A percentile compares a stretch with the other conserved stretches of the same genome.
phyloP scores from a whole-genome alignment of 2,329 filamentous ascomycete genomes.

The Albophoma yamanashiensis region DNA sequence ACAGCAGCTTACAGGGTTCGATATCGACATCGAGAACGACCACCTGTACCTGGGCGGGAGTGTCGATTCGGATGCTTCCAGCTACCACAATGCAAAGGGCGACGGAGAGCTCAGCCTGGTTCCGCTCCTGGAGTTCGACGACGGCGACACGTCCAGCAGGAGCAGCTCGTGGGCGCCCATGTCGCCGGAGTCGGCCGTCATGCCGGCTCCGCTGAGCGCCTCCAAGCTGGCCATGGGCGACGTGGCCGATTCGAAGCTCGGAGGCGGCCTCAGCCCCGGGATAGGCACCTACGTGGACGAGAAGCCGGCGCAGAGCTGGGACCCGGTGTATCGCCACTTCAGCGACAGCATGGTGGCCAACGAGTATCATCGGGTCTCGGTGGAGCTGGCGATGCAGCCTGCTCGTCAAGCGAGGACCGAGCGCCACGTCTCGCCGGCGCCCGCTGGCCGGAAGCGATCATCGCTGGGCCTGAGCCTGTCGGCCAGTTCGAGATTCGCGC shows the following conservation, averaged over 20 bases:
- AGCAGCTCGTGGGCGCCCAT: constrained; percentile 10
- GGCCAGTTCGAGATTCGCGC: constrained; percentile 14
- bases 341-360: constrained; percentile 18
- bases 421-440: neutral
- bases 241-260: constrained; percentile 2
- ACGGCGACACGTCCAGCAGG: constrained; percentile 8
- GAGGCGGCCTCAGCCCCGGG: neutral
- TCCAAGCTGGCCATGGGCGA: constrained; percentile 2
- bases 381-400: constrained; percentile 15
- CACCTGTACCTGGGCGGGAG: neutral
- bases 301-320: constrained; percentile 5
- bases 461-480: constrained; percentile 14
- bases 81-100: neutral
- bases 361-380: constrained; percentile 24
- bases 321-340: constrained; percentile 14
- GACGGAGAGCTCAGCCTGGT: constrained; percentile 3
- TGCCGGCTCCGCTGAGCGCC: constrained; percentile 4
- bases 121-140: constrained; percentile 9
- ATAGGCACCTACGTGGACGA: constrained; percentile 2
- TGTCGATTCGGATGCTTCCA: constrained; percentile 3
- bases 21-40: constrained; percentile 17
- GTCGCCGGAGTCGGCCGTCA: constrained; percentile 6
- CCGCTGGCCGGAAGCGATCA: constrained; percentile 5
- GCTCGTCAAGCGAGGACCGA: neutral
- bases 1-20: constrained; percentile 29